Percentiles rank a stretch among this genome's conserved stretches.
phyloP scores from a whole-genome alignment of 371 early-diverging fungal species.

The Zopfochytrium polystomum region DNA sequence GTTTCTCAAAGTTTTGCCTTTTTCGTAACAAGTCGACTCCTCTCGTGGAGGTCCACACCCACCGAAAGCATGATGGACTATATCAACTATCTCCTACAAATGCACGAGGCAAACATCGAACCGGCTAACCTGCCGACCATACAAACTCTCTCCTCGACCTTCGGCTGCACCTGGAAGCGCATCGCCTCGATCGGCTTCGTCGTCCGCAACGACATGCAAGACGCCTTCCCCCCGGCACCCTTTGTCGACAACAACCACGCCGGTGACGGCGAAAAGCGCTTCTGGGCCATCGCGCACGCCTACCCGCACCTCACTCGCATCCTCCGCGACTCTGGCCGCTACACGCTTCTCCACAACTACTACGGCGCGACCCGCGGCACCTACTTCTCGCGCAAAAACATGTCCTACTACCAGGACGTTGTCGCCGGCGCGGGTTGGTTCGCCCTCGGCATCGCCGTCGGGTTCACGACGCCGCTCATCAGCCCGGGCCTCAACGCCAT shows the following conservation, averaged over 20 bases:
- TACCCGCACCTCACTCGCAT: conserved; percentile 3
- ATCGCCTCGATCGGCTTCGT: conserved; percentile 16
- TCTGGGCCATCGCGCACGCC: conserved; percentile 18
- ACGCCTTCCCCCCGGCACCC: neutral
- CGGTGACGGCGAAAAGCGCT: conserved; percentile 5
- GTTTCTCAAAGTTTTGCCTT: too few species aligned
- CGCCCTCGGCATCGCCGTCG: conserved; percentile 12
- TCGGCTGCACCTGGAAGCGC: conserved; percentile 10
- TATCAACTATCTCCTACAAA: conserved; percentile 17
- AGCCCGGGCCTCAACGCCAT: conserved; percentile 17
- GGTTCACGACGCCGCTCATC: conserved; percentile 18
- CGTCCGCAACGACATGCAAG: conserved; percentile 7
- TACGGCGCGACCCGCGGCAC: neutral
- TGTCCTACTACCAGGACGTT: conserved; percentile 8
- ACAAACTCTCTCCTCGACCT: neutral
- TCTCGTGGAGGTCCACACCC: conserved; percentile 19
- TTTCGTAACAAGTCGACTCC: conserved; percentile 9
- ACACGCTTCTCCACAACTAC: neutral
- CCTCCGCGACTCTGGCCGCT: conserved; percentile 1
- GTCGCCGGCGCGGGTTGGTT: conserved; percentile 17
- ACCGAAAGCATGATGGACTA: conserved; percentile 19
- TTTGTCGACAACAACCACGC: neutral
- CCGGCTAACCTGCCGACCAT: conserved; percentile 4
- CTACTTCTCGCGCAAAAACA: conserved; percentile 6
- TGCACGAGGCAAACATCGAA: conserved; percentile 6